A percentile compares a stretch with the other conserved stretches of the same genome.
Evolutionary conservation across 768 basidiomycete genomes (phyloP).

Genomic region (Daedaleopsis sinensis): DNA sequence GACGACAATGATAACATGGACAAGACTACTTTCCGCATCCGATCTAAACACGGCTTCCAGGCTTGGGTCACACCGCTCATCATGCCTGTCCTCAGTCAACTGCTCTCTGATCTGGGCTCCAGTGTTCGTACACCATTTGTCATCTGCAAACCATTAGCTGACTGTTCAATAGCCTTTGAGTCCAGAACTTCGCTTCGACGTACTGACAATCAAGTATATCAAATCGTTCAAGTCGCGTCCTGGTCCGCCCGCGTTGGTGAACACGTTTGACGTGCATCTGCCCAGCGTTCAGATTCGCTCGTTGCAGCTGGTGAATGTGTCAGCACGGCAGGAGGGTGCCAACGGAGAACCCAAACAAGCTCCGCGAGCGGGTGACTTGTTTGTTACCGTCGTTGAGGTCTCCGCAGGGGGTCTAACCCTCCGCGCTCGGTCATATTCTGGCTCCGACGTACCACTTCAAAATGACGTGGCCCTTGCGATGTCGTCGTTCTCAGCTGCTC

Average conservation of each 20-base stretch:
- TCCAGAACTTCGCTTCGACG: constrained; percentile 43
- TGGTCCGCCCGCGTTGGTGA: constrained; percentile 2
- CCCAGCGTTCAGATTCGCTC: constrained; percentile 44
- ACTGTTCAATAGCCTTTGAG: constrained; percentile 34
- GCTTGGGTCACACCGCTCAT: constrained; percentile 61
- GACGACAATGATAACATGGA: constrained; percentile 3
- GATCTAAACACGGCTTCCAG: constrained; percentile 39
- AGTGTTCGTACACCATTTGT: constrained; percentile 40
- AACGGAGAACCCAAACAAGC: background rate
- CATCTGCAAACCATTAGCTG: background rate
- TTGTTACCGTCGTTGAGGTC: constrained; percentile 38
- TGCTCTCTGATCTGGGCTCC: constrained; percentile 51
- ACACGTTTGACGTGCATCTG: constrained; percentile 45
- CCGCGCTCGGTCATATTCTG: background rate
- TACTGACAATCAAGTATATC: constrained; percentile 45
- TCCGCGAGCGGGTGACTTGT: background rate
- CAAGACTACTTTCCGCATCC: constrained; percentile 45
- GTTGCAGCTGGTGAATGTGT: constrained; percentile 33
- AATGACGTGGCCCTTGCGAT: background rate
- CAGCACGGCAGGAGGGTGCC: background rate
- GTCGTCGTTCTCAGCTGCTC: background rate
- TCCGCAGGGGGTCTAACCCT: background rate
- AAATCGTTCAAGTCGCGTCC: constrained; percentile 16
- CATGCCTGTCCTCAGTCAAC: constrained; percentile 41
- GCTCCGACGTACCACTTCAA: background rate